Percentiles rank a stretch among this genome's conserved stretches.
These are phyloP conservation scores for Hsuehochloa calcarea DNA, from an alignment of 176 grass and related monocot genomes.

Conservation along the genomic window DNA sequence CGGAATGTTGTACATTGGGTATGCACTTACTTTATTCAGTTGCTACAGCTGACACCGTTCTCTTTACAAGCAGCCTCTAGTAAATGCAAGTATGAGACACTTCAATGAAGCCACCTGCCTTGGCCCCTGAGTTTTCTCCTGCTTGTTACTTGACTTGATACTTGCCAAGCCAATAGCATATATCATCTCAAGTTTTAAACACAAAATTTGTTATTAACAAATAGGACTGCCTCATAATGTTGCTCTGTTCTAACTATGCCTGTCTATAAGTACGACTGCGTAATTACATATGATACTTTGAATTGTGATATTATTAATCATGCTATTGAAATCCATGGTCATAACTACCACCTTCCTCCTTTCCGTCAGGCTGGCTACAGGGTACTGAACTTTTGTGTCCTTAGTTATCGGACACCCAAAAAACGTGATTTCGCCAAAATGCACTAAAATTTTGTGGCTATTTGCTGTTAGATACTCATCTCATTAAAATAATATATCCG, in stretches of 20 bases:
- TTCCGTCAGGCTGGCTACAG: neutral
- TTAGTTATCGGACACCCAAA: no score
- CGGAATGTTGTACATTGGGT: slow-evolving; percentile 93
- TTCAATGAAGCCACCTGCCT: neutral
- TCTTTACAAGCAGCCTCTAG: neutral
- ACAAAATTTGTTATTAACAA: neutral
- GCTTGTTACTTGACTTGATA: slow-evolving; percentile 3
- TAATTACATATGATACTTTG: neutral
- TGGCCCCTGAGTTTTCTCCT: neutral
- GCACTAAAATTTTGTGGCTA: no score
- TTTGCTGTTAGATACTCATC: no score
- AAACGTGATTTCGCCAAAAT: no score
- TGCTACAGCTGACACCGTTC: slow-evolving; percentile 8
- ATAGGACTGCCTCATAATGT: neutral
- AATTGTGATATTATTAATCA: neutral
- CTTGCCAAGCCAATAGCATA: neutral
- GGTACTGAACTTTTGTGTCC: no score
- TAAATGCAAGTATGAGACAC: neutral
- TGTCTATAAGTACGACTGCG: neutral
- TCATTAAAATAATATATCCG: no score
- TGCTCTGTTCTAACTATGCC: neutral
- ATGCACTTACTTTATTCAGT: slow-evolving; percentile 20
- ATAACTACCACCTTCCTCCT: neutral
- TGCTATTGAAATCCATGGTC: neutral
- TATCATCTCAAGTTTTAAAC: neutral